A percentile compares a stretch with the other conserved stretches of the same genome.
Evolutionary conservation across 768 basidiomycete species (phyloP).

Genomic region (Lactarius psammicola): DNA sequence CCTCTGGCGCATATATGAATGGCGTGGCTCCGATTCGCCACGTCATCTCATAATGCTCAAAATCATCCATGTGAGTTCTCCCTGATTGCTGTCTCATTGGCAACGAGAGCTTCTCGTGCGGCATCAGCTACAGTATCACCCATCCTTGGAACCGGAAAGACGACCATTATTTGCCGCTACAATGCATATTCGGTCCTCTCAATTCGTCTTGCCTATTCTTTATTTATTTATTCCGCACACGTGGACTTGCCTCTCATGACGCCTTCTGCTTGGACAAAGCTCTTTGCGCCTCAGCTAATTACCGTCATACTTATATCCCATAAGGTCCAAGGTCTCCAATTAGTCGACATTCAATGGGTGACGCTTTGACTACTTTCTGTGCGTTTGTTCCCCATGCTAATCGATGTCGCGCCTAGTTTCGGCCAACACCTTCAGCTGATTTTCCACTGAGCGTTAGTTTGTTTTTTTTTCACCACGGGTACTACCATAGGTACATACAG

Average conservation of each 20-base stretch:
- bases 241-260: background rate
- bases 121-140: background rate
- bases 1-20: background rate
- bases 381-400: background rate
- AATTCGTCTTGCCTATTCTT: background rate
- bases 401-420: too few species aligned
- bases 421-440: background rate
- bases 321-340: too few species aligned
- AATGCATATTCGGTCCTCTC: background rate
- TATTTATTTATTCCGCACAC: background rate
- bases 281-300: background rate
- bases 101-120: background rate
- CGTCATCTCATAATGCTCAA: background rate
- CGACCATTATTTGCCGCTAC: background rate
- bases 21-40: background rate
- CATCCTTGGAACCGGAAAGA: background rate
- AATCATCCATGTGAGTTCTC: background rate
- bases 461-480: too few species aligned
- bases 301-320: too few species aligned
- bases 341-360: background rate
- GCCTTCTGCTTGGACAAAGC: background rate
- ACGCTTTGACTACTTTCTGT: too few species aligned
- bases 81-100: background rate
- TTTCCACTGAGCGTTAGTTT: background rate
- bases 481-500: too few species aligned